Percentiles rank a stretch among this genome's conserved stretches.
These are phyloP conservation scores for Skeletonema costatum DNA, from an alignment of 108 stramenopile genomes.

Conservation along the genomic window DNA sequence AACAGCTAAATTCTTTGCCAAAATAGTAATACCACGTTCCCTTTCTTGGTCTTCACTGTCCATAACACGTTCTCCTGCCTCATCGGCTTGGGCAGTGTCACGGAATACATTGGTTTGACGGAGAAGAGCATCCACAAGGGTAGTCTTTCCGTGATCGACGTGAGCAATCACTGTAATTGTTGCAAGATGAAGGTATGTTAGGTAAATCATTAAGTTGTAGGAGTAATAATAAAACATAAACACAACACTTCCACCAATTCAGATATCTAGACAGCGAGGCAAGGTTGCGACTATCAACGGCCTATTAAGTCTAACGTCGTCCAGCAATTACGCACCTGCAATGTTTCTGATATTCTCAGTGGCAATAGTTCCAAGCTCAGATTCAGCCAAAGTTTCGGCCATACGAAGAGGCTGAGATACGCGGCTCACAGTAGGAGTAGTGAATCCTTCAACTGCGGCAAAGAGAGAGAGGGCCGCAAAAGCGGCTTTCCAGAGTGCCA, in stretches of 20 bases:
- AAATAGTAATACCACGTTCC: slow-evolving; percentile 99
- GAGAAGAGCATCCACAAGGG: slow-evolving; percentile 95
- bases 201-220: not conserved
- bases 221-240: not conserved
- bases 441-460: slow-evolving; percentile 1
- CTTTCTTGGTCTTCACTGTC: slow-evolving; percentile 97
- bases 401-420: not conserved
- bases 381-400: not conserved
- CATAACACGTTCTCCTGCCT: slow-evolving; percentile 94
- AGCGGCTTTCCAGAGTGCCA: slow-evolving; percentile 2
- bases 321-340: not conserved
- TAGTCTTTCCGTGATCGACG: slow-evolving; percentile 99
- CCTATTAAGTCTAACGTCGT: not conserved
- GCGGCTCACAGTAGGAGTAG: not conserved
- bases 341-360: slow-evolving; percentile 2
- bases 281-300: not conserved
- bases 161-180: slow-evolving; percentile 88
- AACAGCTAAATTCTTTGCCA: slow-evolving; percentile 97
- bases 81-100: slow-evolving; percentile 87
- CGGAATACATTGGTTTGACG: slow-evolving; percentile 94
- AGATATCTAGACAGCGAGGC: not conserved
- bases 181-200: not conserved
- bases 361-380: not conserved
- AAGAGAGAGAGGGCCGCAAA: slow-evolving; percentile 8
- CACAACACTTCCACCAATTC: not conserved